These are phyloP conservation scores for Zygosaccharomyces bailii DNA, from an alignment of 805 yeast species.

Conservation along the genomic window DNA sequence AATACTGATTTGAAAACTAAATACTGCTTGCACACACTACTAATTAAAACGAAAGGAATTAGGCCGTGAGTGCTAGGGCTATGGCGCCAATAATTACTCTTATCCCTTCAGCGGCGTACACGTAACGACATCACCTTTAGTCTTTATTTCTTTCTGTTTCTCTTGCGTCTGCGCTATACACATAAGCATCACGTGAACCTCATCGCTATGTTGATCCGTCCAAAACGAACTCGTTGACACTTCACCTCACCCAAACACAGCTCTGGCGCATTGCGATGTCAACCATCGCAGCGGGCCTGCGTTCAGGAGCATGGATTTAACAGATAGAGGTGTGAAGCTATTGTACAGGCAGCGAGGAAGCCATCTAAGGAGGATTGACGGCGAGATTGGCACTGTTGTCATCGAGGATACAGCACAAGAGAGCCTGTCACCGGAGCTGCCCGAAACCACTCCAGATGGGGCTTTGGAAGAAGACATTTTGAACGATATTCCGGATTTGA, in stretches of 20 bases:
- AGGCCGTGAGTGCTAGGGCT: no score
- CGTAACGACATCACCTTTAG: no score
- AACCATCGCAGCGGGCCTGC: neutral
- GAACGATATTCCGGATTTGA: neutral
- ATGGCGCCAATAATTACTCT: no score
- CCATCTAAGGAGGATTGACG: slow-evolving; percentile 26
- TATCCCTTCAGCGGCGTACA: no score
- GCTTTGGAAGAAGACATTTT: neutral
- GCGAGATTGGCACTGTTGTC: slow-evolving; percentile 20
- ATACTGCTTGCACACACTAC: no score
- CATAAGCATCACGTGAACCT: neutral
- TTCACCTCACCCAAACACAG: neutral
- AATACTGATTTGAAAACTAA: no score
- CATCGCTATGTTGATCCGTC: neutral
- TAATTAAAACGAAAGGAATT: no score
- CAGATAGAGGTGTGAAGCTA: slow-evolving; percentile 29
- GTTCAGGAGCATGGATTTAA: slow-evolving; percentile 12
- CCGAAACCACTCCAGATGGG: slow-evolving; percentile 3
- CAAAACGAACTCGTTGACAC: no score
- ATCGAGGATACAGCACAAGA: slow-evolving; percentile 14
- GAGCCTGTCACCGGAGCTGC: slow-evolving; percentile 11
- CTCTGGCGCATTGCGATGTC: neutral
- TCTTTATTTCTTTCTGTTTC: no score
- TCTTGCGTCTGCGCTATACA: no score
- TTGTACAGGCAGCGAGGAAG: slow-evolving; percentile 35